Evolutionary conservation across 306 rosid genomes (phyloP).

Genomic region (Corylus avellana): DNA sequence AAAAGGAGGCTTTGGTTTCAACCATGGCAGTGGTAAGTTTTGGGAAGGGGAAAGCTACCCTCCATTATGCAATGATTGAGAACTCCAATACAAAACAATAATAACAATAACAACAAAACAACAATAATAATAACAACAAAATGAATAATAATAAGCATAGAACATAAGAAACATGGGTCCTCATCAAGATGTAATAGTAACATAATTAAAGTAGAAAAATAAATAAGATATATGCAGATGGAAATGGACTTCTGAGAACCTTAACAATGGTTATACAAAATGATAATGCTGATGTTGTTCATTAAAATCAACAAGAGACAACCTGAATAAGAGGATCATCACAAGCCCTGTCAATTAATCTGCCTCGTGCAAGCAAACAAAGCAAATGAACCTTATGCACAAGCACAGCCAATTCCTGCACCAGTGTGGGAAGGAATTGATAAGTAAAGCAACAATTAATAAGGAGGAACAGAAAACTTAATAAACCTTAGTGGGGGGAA

Average conservation of each 20-base stretch:
- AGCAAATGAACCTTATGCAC: conserved; percentile 91
- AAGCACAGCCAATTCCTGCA: conserved; percentile 78
- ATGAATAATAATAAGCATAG: neutral
- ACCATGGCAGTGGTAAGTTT: neutral
- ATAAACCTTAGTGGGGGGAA: conserved; percentile 22
- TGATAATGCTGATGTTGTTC: conserved; percentile 4
- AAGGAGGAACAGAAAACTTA: neutral
- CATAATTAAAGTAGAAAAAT: neutral
- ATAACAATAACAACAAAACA: neutral
- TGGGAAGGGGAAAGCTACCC: neutral
- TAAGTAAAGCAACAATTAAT: no score
- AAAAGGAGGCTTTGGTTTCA: neutral
- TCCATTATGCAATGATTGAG: neutral
- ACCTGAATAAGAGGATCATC: conserved; percentile 90
- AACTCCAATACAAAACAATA: neutral
- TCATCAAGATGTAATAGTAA: neutral
- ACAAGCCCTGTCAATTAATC: conserved; percentile 77
- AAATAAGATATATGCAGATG: neutral
- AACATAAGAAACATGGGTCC: neutral
- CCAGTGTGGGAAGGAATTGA: neutral
- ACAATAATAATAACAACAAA: neutral
- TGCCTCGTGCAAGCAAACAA: conserved; percentile 93
- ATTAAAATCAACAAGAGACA: conserved; percentile 17
- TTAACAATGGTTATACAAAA: neutral
- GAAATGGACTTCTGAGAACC: neutral